Conservation (phyloP, 2,329 filamentous ascomycete genomes). For the Penicillium janthinellum region DNA sequence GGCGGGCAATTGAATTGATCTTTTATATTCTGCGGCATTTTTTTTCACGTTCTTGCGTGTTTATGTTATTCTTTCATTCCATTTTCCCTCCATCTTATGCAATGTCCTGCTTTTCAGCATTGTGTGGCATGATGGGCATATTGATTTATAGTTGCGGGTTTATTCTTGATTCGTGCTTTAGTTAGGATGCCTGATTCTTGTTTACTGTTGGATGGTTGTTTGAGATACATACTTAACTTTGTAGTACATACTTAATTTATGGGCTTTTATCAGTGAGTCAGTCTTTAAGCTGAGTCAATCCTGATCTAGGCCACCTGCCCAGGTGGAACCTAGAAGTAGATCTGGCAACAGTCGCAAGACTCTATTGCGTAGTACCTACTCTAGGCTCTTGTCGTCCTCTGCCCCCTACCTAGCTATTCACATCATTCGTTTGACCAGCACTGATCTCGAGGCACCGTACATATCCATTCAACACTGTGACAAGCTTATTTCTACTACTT, state of each 20-base stretch:
- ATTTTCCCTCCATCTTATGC: neutral
- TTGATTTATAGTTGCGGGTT: neutral
- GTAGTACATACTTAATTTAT: conserved; percentile 26
- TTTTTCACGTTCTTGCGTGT: neutral
- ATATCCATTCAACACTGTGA: too few relatives aligned
- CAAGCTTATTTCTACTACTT: too few relatives aligned
- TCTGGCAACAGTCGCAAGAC: neutral
- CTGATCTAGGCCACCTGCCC: too few relatives aligned
- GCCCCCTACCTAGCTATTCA: too few relatives aligned
- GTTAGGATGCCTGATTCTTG: conserved; percentile 1
- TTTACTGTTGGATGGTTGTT: conserved; percentile 6
- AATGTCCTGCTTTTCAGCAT: neutral
- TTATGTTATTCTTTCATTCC: neutral
- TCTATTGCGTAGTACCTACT: neutral
- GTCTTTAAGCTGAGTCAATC: too few relatives aligned
- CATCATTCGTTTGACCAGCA: too few relatives aligned
- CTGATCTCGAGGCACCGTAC: too few relatives aligned
- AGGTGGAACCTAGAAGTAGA: too few relatives aligned
- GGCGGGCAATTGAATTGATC: neutral
- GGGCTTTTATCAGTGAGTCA: neutral
- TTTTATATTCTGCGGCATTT: neutral
- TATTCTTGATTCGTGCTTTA: neutral
- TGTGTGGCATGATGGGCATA: conserved; percentile 9
- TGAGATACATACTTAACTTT: conserved; percentile 21
- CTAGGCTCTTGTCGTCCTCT: neutral